Evolutionary conservation across 345 rosid genomes (phyloP).

Genomic region (Arabis hirsuta): DNA sequence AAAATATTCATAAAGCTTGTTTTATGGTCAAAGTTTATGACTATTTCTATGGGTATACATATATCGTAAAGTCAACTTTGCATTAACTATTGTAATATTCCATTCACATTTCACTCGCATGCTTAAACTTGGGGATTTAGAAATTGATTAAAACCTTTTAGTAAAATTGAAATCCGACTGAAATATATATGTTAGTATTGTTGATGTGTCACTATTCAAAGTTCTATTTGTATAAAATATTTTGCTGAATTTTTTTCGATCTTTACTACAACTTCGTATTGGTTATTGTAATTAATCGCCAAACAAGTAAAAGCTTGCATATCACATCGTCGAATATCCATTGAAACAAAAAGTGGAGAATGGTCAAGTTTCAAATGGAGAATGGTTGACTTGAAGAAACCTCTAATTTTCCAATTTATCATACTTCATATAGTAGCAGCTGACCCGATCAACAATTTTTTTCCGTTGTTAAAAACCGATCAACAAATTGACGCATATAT

Average conservation of each 20-base stretch:
- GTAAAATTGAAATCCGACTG: too few species aligned
- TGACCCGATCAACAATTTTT: too few species aligned
- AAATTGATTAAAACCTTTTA: not conserved
- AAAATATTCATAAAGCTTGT: slow-evolving; percentile 14
- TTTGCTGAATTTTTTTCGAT: too few species aligned
- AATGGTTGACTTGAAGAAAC: not conserved
- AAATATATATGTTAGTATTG: too few species aligned
- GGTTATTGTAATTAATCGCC: not conserved
- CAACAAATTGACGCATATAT: slow-evolving; percentile 27
- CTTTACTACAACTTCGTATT: too few species aligned
- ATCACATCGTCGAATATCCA: not conserved
- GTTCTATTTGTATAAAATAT: too few species aligned
- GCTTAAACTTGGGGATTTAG: slow-evolving; percentile 9
- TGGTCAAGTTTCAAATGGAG: too few species aligned
- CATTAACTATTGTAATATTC: slow-evolving; percentile 17
- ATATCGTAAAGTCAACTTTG: slow-evolving; percentile 32
- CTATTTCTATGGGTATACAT: slow-evolving; percentile 4
- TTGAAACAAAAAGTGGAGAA: too few species aligned
- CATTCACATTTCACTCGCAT: slow-evolving; percentile 27
- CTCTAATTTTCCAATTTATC: not conserved
- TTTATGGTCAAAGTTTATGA: slow-evolving; percentile 36
- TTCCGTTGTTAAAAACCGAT: too few species aligned
- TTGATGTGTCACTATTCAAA: too few species aligned
- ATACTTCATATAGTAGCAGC: slow-evolving; percentile 11
- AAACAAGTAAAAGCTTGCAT: not conserved